Conservation (phyloP, 805 yeast genomes). For the Lachancea cidri region DNA sequence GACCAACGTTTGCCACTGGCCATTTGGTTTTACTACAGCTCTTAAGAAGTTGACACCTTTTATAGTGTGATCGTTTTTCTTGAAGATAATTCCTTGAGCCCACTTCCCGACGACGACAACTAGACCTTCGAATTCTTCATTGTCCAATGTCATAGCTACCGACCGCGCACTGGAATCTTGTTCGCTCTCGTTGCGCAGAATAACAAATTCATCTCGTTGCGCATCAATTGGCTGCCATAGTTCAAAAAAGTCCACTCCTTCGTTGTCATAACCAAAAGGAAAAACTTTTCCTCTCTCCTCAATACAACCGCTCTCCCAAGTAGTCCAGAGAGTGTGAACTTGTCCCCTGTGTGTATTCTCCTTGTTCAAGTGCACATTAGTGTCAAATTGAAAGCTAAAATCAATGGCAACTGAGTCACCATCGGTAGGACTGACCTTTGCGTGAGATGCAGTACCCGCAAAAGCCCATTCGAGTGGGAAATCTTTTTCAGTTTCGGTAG, state of each 20-base stretch:
- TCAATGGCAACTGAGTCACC: conserved; percentile 19
- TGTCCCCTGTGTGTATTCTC: conserved; percentile 28
- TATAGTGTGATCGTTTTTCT: conserved; percentile 16
- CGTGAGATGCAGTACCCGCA: conserved; percentile 43
- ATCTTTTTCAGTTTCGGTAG: conserved; percentile 22
- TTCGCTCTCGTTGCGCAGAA: conserved; percentile 10
- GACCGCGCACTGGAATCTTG: conserved; percentile 12
- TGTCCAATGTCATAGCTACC: conserved; percentile 21
- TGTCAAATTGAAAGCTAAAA: conserved; percentile 28
- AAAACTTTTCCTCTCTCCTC: conserved; percentile 31
- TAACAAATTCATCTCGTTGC: conserved; percentile 17
- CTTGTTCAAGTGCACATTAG: conserved; percentile 24
- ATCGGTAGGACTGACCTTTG: conserved; percentile 33
- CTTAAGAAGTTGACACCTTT: conserved; percentile 28
- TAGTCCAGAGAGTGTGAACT: conserved; percentile 28
- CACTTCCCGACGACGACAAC: conserved; percentile 30
- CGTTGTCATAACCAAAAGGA: conserved; percentile 27
- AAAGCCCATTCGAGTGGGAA: conserved; percentile 57
- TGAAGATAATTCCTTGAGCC: conserved; percentile 31
- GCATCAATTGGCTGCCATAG: conserved; percentile 35
- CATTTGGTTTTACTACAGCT: conserved; percentile 17
- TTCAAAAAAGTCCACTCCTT: conserved; percentile 29
- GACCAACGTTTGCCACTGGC: conserved; percentile 10
- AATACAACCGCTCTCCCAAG: conserved; percentile 31
- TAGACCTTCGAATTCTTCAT: conserved; percentile 25